Evolutionary conservation across 257 asterid genomes (phyloP).

Genomic region (Petunia secreta): DNA sequence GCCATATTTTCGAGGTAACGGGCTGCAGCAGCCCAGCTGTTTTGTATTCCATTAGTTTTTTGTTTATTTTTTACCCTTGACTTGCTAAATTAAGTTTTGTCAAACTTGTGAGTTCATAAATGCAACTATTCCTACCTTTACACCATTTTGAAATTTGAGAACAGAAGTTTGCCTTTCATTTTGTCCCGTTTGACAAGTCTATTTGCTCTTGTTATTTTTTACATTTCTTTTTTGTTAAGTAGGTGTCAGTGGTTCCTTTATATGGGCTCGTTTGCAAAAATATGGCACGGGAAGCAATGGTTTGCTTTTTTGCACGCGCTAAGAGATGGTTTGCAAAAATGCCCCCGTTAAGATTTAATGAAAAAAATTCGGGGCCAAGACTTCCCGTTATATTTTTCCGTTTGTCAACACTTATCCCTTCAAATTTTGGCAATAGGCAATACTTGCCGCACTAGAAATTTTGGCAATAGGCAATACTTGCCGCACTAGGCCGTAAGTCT

Average conservation of each 20-base stretch:
- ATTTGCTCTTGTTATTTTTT: not conserved
- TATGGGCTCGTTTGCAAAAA: no score
- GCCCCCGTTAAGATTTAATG: no score
- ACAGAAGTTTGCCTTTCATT: not conserved
- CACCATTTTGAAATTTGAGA: slow-evolving; percentile 32
- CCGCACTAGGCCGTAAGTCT: no score
- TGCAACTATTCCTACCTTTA: slow-evolving; percentile 33
- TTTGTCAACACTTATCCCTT: no score
- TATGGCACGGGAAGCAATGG: no score
- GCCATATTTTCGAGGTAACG: slow-evolving; percentile 40
- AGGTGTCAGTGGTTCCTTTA: not conserved
- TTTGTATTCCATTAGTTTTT: slow-evolving; percentile 61
- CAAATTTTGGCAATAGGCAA: no score
- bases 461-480: no score
- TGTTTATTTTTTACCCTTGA: slow-evolving; percentile 21
- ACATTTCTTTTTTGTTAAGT: not conserved
- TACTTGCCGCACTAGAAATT: no score
- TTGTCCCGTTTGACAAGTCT: not conserved
- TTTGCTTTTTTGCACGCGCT: no score
- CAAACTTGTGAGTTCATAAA: slow-evolving; percentile 53
- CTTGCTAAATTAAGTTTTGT: slow-evolving; percentile 48
- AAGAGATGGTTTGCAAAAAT: no score
- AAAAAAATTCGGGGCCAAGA: no score
- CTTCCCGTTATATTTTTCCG: no score
- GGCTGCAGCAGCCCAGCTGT: slow-evolving; percentile 19